A percentile compares a stretch with the other conserved stretches of the same genome.
These are phyloP conservation scores for Narthecium ossifragum DNA, from an alignment of 106 monocot species.

Conservation along the genomic window DNA sequence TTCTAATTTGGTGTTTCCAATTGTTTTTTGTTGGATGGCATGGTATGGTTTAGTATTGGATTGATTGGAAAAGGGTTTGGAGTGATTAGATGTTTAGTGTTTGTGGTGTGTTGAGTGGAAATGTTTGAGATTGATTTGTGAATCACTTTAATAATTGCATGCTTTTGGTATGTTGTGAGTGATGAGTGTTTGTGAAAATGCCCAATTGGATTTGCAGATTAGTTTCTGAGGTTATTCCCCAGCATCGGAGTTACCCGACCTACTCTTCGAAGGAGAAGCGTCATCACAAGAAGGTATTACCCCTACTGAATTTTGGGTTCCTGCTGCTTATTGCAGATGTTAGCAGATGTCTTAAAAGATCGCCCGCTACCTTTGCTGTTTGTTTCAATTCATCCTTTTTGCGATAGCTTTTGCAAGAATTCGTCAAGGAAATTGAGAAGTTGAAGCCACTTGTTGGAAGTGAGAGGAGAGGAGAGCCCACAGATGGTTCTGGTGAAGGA, in stretches of 20 bases:
- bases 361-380: no score
- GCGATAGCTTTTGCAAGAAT: conserved; percentile 16
- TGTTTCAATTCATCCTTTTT: neutral
- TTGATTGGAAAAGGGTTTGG: neutral
- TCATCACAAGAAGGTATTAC: conserved; percentile 21
- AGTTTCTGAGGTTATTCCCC: conserved; percentile 26
- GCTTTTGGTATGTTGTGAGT: neutral
- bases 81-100: neutral
- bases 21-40: no score
- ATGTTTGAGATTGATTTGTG: neutral
- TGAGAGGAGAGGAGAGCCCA: neutral
- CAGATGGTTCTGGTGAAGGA: neutral
- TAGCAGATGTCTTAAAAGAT: no score
- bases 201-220: conserved; percentile 12
- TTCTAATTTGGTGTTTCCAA: neutral
- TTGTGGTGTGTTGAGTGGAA: neutral
- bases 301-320: neutral
- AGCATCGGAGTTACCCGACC: conserved; percentile 18
- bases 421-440: conserved; percentile 13
- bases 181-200: neutral
- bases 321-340: neutral
- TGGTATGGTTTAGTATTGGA: neutral
- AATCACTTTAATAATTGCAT: neutral
- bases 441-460: conserved; percentile 10
- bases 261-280: conserved; percentile 22